Percentiles rank a stretch among this genome's conserved stretches.
These are phyloP conservation scores for Cinchona pubescens DNA, from an alignment of 257 asterid genomes.

Conservation along the genomic window DNA sequence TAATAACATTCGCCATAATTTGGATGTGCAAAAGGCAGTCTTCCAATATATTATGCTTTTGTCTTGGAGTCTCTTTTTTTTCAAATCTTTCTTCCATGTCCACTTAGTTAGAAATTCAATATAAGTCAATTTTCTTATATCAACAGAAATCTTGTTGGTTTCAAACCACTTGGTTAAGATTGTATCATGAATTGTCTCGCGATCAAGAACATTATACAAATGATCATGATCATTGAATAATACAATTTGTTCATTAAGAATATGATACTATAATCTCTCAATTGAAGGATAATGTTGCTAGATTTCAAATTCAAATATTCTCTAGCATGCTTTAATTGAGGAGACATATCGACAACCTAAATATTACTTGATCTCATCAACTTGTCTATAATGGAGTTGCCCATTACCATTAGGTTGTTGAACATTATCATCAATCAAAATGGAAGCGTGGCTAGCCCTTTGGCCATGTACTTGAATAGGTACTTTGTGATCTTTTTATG, in stretches of 20 bases:
- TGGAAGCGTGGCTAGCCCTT: neutral
- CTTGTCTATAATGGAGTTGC: no score
- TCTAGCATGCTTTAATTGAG: no score
- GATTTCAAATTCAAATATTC: neutral
- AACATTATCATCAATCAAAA: constrained; percentile 6
- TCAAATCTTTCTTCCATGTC: neutral
- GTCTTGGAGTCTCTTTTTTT: neutral
- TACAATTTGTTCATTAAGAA: neutral
- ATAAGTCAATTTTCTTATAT: neutral
- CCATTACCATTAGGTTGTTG: no score
- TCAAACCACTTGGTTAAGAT: neutral
- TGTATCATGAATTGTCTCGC: neutral
- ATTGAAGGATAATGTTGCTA: neutral
- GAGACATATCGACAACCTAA: no score
- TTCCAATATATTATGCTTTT: neutral
- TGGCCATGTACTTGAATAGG: constrained; percentile 11
- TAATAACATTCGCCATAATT: no score
- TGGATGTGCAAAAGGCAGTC: neutral
- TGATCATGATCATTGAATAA: neutral
- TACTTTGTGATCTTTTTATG: neutral
- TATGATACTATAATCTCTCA: neutral
- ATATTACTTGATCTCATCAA: no score
- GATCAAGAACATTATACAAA: no score
- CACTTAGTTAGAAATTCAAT: no score
- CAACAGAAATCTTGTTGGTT: no score